Evolutionary conservation across 352 stramenopile genomes (phyloP), one percentile per base, ranked within the genome.

Genomic region (Phytopythium ostracodes): DNA sequence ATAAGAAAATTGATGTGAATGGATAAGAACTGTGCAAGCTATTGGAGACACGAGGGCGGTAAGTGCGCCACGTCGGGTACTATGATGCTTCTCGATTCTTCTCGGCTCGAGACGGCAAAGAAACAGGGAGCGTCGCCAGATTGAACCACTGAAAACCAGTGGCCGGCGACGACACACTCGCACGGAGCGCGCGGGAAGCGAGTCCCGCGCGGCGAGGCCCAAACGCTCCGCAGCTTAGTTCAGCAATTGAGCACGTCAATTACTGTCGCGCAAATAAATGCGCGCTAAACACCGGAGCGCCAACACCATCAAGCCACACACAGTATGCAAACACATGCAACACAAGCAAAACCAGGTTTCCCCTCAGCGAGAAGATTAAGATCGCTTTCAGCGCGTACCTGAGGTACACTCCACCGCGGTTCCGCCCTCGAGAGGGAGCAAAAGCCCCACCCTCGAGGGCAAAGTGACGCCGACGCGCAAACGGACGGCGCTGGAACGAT

Each of bases 11-110:
- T n/a, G n/a, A n/a, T n/a, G n/a, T n/a, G n/a, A n/a, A n/a, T 11
- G 20, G 40, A 46, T 10, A 18, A 1, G n/a, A 35, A 42, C 67
- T 91, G 79, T 89, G 56, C 68, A 65, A 88, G 82, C 73, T 62
- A 89, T 81, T 91, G 82, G 82, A 91, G 82, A 88, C 82, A 88
- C 82, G 73, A 85, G 70, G 66, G 75, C 81, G 79, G 78, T 77
- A 66, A 73, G 66, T 65, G 74, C 77, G 76, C 62, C 74, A 59
- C 73, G 71, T 72, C 77, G 78, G 69, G 82, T 91, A 91, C 82
- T 91, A 91, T 91, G 82, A 91, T 91, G 64, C 79, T 89, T 69
- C 50, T 27, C 47, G 49, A 76, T 77, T 81, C 40, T 33, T 91
- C 15, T 91, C 42, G 79, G 77, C 79, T 68, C 66, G 69, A 72